Base-by-base conservation (phyloP, 371 early-diverging fungal genomes). In the Syncephalastrum sp. region DNA sequence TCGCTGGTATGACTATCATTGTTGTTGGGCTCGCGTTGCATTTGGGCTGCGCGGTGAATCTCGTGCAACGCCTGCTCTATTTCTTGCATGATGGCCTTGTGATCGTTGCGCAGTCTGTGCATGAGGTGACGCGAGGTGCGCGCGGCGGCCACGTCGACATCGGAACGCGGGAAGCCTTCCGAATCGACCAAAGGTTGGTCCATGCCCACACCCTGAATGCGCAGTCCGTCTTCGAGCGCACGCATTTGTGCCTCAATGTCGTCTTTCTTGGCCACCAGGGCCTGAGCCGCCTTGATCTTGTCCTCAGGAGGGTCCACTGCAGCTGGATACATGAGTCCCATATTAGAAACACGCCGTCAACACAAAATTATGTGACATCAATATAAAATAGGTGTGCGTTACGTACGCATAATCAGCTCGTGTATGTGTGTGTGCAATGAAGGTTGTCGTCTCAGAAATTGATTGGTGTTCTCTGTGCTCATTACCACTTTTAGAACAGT, bases 81-180 rank as follows among this genome's bases (percentile, higher is more conserved):
- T 46, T 87, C 68, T 0, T 44, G 29, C 89, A 91, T 92, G 46
- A 88, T 60, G 0, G 57, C 79, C 54, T 79, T 82, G 50, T 82
- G 79, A 64, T 95, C 95, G 65, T 93, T 94, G 3, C 72, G 64
- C 41, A 77, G 71, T 68, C 89, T 77, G 46, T 86, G 80, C 21
- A 94, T 82, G 44, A 70, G 58, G 42, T 79, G 71, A 4, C 95
- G 83, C 1, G 84, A 75, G 15, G 65, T 70, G 27, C 81, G 60
- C 15, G 67, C 82, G 1, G 86, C 74, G 25, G 85, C 87, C 0
- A 96, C 81, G 64, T 96, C 96, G 14, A 96, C 69, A 70, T 95
- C 96, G 14, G 87, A 72, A 23, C 94, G 82, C 5, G 97, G 96
- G 63, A 91, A 96, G 0, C 96, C 95, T 10, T 78, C 67, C 3